A percentile compares a stretch with the other conserved stretches of the same genome.
phyloP scores from a whole-genome alignment of 108 stramenopile genomes.

The Cyclotella atomus region DNA sequence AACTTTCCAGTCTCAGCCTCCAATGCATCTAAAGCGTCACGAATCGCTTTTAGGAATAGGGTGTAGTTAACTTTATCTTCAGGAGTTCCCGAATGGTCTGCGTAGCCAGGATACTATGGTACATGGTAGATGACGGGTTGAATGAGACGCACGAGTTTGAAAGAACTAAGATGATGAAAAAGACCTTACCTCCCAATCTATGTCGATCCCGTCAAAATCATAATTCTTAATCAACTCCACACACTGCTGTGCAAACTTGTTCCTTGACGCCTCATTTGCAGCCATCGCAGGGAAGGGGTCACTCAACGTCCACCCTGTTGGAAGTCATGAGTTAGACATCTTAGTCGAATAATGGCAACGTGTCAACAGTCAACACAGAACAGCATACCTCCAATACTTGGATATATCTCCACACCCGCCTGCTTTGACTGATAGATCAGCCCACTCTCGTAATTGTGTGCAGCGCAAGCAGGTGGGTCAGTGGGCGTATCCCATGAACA shows the following conservation, averaged over 20 bases:
- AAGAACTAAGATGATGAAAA: background rate
- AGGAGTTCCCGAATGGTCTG: conserved; percentile 25
- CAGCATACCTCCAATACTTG: too few relatives aligned
- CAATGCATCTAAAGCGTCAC: conserved; percentile 33
- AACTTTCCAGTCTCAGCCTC: conserved; percentile 18
- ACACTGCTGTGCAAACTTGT: conserved; percentile 36
- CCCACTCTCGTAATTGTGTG: conserved; percentile 17
- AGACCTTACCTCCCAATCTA: conserved; percentile 6
- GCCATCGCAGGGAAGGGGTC: conserved; percentile 41
- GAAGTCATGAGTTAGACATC: too few relatives aligned
- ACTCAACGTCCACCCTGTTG: conserved; percentile 42
- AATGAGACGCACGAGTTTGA: background rate
- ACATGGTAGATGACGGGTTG: background rate
- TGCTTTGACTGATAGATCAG: conserved; percentile 28
- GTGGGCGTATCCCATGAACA: conserved; percentile 24
- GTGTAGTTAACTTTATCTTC: conserved; percentile 39
- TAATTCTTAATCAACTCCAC: conserved; percentile 37
- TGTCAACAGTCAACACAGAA: too few relatives aligned
- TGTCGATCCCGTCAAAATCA: conserved; percentile 48
- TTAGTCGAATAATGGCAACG: too few relatives aligned
- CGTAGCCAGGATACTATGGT: conserved; percentile 44
- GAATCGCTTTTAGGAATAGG: conserved; percentile 30
- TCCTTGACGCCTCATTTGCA: background rate
- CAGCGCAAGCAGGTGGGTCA: conserved; percentile 4
- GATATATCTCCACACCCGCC: conserved; percentile 44